Evolutionary conservation across 106 monocot genomes (phyloP).

Genomic region (Ottelia alismoides): DNA sequence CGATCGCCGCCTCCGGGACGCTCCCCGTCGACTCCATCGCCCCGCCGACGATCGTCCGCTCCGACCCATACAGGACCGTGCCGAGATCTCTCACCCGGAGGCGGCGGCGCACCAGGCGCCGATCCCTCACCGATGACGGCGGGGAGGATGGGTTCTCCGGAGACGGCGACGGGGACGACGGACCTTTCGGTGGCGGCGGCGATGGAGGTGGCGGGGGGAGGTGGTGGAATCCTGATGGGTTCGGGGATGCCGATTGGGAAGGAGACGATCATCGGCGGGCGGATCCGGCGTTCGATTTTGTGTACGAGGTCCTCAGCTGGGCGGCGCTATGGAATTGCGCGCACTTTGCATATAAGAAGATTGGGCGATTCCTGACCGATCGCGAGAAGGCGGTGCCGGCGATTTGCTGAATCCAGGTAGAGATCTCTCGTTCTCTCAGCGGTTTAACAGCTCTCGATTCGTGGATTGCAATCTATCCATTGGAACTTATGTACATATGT

Average conservation of each 20-base stretch:
- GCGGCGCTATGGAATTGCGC: constrained; percentile 57
- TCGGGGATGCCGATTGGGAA: constrained; percentile 14
- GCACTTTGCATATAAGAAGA: constrained; percentile 46
- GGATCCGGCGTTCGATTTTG: constrained; percentile 48
- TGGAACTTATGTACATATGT: too few species aligned
- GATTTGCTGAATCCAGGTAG: not conserved
- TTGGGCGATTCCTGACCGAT: constrained; percentile 30
- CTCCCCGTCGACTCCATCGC: constrained; percentile 20
- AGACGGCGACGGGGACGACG: constrained; percentile 16
- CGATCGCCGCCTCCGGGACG: constrained; percentile 11
- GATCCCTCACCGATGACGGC: constrained; percentile 9
- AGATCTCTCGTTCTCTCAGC: not conserved
- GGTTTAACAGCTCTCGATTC: too few species aligned
- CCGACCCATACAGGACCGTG: constrained; percentile 16
- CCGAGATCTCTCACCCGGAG: constrained; percentile 48
- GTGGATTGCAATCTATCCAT: too few species aligned
- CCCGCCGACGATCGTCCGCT: constrained; percentile 19
- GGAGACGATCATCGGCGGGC: not conserved
- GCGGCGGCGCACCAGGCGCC: constrained; percentile 10
- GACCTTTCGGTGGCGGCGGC: constrained; percentile 18
- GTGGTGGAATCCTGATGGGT: constrained; percentile 10
- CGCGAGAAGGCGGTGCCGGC: constrained; percentile 28
- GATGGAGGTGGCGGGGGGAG: constrained; percentile 3
- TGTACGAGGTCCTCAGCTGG: constrained; percentile 54
- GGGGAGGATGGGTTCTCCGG: constrained; percentile 14